A percentile compares a stretch with the other conserved stretches of the same genome.
These are phyloP conservation scores for Scutellaria barbata DNA, from an alignment of 257 asterid species.

Conservation along the genomic window DNA sequence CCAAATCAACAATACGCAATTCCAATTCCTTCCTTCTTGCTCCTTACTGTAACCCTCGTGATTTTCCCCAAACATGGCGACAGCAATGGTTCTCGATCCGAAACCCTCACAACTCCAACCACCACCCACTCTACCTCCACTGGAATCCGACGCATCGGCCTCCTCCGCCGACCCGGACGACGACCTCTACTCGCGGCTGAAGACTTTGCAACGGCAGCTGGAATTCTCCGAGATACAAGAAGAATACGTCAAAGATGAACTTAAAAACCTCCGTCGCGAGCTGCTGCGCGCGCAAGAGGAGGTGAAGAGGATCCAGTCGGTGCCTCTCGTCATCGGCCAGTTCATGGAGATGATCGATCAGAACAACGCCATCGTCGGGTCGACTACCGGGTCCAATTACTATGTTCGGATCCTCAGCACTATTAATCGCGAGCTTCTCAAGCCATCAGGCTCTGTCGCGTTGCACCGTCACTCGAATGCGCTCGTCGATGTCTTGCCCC, in stretches of 20 bases:
- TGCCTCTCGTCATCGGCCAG: conserved; percentile 86
- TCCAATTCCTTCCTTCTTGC: conserved; percentile 19
- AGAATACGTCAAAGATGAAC: conserved; percentile 81
- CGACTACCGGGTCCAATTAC: conserved; percentile 86
- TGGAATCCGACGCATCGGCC: conserved; percentile 30
- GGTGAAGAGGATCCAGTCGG: conserved; percentile 88
- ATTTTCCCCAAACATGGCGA: conserved; percentile 51
- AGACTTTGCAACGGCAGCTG: conserved; percentile 70
- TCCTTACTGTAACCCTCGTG: not conserved
- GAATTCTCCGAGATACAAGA: conserved; percentile 83
- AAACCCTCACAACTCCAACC: conserved; percentile 40
- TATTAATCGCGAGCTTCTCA: conserved; percentile 73
- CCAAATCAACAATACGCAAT: conserved; percentile 23
- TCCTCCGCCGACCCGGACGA: conserved; percentile 50
- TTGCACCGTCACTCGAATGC: conserved; percentile 85
- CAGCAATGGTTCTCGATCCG: conserved; percentile 61
- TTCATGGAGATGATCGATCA: conserved; percentile 93
- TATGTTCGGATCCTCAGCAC: conserved; percentile 83
- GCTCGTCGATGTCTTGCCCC: conserved; percentile 85
- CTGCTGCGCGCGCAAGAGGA: conserved; percentile 86
- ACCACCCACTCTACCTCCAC: conserved; percentile 44
- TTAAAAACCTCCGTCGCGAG: conserved; percentile 84
- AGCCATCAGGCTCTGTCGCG: conserved; percentile 87
- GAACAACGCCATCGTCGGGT: conserved; percentile 84
- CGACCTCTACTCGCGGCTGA: conserved; percentile 72